These are phyloP conservation scores for Diaporthe sp. DNA, from an alignment of 2,329 filamentous ascomycete species.

Conservation along the genomic window DNA sequence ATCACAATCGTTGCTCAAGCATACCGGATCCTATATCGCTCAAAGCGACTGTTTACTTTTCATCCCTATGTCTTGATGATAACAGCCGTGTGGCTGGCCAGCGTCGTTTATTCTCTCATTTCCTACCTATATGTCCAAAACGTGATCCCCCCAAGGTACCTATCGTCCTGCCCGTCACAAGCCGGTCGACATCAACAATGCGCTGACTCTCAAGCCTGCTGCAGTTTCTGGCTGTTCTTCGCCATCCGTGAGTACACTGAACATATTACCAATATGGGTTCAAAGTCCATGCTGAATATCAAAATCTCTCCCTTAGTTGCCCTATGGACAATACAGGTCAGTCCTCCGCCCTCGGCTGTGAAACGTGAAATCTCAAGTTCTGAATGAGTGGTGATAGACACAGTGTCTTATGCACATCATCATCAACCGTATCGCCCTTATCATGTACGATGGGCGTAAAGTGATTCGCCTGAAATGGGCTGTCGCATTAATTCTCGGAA, in stretches of 20 bases:
- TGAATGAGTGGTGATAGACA: constrained; percentile 42
- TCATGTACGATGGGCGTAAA: constrained; percentile 48
- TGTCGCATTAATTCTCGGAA: constrained; percentile 50
- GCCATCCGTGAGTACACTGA: constrained; percentile 36
- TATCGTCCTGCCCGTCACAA: constrained; percentile 28
- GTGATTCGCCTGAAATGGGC: constrained; percentile 52
- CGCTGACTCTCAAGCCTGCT: constrained; percentile 35
- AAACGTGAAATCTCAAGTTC: neutral
- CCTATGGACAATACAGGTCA: constrained; percentile 45
- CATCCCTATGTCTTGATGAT: constrained; percentile 50
- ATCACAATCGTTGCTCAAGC: constrained; percentile 48
- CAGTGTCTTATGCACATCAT: constrained; percentile 63
- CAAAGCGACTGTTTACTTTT: constrained; percentile 39
- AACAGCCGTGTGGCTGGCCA: constrained; percentile 47
- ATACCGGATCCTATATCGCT: constrained; percentile 40
- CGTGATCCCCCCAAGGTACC: constrained; percentile 43
- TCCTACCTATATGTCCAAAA: constrained; percentile 47
- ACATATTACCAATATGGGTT: neutral
- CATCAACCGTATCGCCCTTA: constrained; percentile 58
- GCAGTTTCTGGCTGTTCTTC: constrained; percentile 41
- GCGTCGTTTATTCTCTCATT: constrained; percentile 43
- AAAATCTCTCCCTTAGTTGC: constrained; percentile 17
- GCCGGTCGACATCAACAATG: neutral
- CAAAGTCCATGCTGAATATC: neutral
- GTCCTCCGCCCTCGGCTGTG: neutral